Conservation (phyloP, 352 stramenopile genomes). For the Phytophthora boehmeriae region DNA sequence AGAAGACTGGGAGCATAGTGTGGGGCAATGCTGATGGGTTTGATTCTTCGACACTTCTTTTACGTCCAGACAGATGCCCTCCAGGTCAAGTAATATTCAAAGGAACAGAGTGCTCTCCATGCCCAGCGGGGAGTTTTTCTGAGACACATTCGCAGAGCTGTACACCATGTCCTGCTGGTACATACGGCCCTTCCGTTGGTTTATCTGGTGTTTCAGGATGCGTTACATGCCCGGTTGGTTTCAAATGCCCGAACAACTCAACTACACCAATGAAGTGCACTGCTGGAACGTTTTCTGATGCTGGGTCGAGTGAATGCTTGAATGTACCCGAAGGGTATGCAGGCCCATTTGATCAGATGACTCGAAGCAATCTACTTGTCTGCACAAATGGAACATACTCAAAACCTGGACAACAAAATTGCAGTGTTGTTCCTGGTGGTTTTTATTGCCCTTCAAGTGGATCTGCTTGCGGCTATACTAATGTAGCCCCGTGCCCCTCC, state of each 20-base stretch:
- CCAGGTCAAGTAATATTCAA: slow-evolving; percentile 28
- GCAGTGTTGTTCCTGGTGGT: slow-evolving; percentile 44
- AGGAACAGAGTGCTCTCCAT: slow-evolving; percentile 34
- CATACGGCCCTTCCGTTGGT: slow-evolving; percentile 44
- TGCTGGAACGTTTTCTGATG: slow-evolving; percentile 43
- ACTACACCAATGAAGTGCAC: slow-evolving; percentile 32
- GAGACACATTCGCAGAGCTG: slow-evolving; percentile 39
- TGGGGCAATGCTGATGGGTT: slow-evolving; percentile 63
- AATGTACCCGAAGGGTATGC: slow-evolving; percentile 52
- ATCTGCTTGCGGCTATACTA: slow-evolving; percentile 39
- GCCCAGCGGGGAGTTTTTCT: slow-evolving; percentile 47
- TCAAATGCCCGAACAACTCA: slow-evolving; percentile 36
- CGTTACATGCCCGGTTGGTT: slow-evolving; percentile 50
- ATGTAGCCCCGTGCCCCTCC: slow-evolving; percentile 43
- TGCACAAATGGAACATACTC: slow-evolving; percentile 64
- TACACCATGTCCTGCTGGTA: slow-evolving; percentile 44
- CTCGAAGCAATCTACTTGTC: slow-evolving; percentile 33
- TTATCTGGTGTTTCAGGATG: slow-evolving; percentile 32
- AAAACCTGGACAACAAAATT: slow-evolving; percentile 51
- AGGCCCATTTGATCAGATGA: slow-evolving; percentile 33
- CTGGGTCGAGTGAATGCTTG: slow-evolving; percentile 36
- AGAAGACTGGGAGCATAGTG: slow-evolving; percentile 47
- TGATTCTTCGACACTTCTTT: slow-evolving; percentile 47
- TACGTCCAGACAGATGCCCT: slow-evolving; percentile 48
- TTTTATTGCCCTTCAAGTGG: slow-evolving; percentile 42